Evolutionary conservation across 768 basidiomycete species (phyloP), one percentile per base, ranked within the genome.

Genomic region (Cystobasidium tubakii): DNA sequence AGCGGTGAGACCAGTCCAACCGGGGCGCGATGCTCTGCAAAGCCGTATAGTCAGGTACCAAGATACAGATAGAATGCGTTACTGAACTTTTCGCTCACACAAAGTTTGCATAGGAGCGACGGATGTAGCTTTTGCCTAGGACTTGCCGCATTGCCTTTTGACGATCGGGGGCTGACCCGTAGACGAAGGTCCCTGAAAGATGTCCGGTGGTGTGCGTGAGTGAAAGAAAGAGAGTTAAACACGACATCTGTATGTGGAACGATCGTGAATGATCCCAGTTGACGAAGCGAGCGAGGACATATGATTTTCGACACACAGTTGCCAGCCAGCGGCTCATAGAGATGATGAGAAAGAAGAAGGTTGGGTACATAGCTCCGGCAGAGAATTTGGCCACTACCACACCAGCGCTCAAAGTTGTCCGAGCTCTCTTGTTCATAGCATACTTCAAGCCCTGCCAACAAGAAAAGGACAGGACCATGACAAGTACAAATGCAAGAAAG

Each of bases 251-350:
- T 9, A 67, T 67, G 50, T 67, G 66, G 31, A 67, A 67, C 7
- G 66, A 67, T 23, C 53, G 66, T 25, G 43, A 46, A 17, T 33
- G 46, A 39, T 67, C 66, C 66, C 66, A 67, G 50, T 67, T 53
- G 31, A 67, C 27, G 25, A 67, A 67, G 44, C 66, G 42, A n/a
- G 43, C 7, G 9, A 67, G 27, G 19, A 53, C 36, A 39, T 53
- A 53, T 9, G 66, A 67, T 50, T 53, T 67, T 25, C 66, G 39
- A 31, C 15, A 50, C 44, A 67, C 19, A 13, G 66, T 67, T 13
- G 66, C 66, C 9, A 67, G 53, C 66, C 66, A 67, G 12, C 66
- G 27, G 19, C 43, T 50, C 66, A 67, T 67, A 4, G 66, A 67
- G 13, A 67, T 43, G 29, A 67, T 67, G 6, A 67, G 39, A 36